phyloP scores from a whole-genome alignment of 176 grass and related monocot species.

The Bonia amplexicaulis region DNA sequence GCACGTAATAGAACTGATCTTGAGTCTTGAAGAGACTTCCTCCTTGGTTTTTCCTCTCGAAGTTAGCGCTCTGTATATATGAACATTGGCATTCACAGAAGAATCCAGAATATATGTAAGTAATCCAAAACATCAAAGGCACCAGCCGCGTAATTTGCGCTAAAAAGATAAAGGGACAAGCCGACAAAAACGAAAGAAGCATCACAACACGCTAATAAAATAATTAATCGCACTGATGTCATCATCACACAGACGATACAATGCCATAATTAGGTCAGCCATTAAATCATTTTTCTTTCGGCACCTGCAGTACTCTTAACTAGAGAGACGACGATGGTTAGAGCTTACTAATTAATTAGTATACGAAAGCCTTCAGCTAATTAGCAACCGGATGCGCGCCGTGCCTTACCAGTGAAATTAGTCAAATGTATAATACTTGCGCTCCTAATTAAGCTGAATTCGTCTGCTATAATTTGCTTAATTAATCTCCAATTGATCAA shows the following conservation, averaged over 20 bases:
- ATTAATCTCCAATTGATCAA: not conserved
- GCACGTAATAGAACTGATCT: not conserved
- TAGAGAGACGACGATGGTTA: not conserved
- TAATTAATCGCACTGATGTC: constrained; percentile 13
- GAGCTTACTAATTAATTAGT: not conserved
- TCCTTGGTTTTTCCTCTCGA: not conserved
- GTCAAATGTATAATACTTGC: no score
- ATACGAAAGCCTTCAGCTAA: not conserved
- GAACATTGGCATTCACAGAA: not conserved
- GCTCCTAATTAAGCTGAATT: no score
- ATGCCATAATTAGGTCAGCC: constrained; percentile 27
- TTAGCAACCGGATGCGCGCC: no score
- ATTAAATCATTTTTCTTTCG: not conserved
- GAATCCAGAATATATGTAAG: constrained; percentile 10
- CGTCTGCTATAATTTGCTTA: no score
- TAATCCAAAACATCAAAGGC: constrained; percentile 3
- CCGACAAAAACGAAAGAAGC: constrained; percentile 57
- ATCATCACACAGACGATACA: constrained; percentile 29
- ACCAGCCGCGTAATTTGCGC: constrained; percentile 51
- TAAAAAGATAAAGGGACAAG: constrained; percentile 23
- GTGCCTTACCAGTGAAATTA: no score
- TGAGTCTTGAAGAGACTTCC: not conserved
- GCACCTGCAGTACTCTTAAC: not conserved
- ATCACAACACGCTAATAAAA: constrained; percentile 4
- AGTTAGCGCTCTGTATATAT: not conserved